Percentiles rank a stretch among this genome's conserved stretches.
Conservation (phyloP, 1,139 yeast genomes). For the Taiozyma sp. region DNA sequence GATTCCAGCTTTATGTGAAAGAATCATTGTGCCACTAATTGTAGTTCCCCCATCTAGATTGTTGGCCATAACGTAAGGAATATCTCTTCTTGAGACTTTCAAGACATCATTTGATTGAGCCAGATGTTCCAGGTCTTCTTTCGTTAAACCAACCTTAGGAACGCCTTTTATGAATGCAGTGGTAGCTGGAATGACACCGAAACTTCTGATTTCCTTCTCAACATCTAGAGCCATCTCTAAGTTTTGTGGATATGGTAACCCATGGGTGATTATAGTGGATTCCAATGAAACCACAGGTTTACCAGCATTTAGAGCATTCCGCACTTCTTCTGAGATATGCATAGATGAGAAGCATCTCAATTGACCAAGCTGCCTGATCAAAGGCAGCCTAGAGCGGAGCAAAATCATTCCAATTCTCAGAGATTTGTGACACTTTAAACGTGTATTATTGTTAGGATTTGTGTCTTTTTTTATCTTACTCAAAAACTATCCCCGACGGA, state of each 20-base stretch:
- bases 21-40: slow-evolving; percentile 83
- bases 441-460: background rate
- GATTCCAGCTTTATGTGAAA: slow-evolving; percentile 73
- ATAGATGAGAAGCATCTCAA: slow-evolving; percentile 12
- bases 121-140: slow-evolving; percentile 43
- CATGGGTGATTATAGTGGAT: slow-evolving; percentile 87
- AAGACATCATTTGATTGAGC: slow-evolving; percentile 36
- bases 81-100: slow-evolving; percentile 80
- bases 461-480: background rate
- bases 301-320: slow-evolving; percentile 51
- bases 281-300: slow-evolving; percentile 77
- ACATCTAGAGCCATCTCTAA: slow-evolving; percentile 67
- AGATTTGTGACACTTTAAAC: background rate
- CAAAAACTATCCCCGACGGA: background rate
- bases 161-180: slow-evolving; percentile 71
- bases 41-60: slow-evolving; percentile 80
- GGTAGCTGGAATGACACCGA: slow-evolving; percentile 83
- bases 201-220: slow-evolving; percentile 52
- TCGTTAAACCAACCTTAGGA: slow-evolving; percentile 63
- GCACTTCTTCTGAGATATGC: slow-evolving; percentile 51
- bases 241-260: slow-evolving; percentile 79
- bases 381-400: background rate
- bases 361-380: background rate
- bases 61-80: slow-evolving; percentile 67
- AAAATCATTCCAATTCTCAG: background rate